phyloP scores from a whole-genome alignment of 169 alveolate species.

The Plasmodium coatneyi region DNA sequence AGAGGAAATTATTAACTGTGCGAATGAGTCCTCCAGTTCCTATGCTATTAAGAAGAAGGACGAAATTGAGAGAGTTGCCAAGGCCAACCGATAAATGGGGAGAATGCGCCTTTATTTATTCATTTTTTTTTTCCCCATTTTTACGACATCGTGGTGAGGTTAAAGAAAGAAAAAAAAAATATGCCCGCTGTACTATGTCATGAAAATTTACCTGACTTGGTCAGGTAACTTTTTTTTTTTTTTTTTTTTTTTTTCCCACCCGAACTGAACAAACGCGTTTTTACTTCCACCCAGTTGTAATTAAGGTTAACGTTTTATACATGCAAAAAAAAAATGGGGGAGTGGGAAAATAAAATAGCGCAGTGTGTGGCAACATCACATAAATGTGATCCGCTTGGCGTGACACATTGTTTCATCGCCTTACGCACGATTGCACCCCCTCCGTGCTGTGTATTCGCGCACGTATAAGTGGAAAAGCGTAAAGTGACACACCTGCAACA shows the following conservation, averaged over 20 bases:
- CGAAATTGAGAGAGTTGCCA: constrained; percentile 99
- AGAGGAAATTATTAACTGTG: constrained; percentile 98
- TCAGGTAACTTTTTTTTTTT: not conserved
- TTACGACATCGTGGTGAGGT: not conserved
- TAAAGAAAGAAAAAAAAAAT: no score
- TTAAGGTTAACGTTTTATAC: not conserved
- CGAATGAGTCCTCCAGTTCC: constrained; percentile 97
- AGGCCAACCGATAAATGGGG: constrained; percentile 95
- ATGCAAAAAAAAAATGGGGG: no score
- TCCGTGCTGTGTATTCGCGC: not conserved
- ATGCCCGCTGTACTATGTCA: not conserved
- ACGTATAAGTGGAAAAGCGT: constrained; percentile 23
- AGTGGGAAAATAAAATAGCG: not conserved
- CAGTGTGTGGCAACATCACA: not conserved
- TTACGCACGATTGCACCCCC: not conserved
- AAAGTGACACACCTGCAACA: constrained; percentile 36
- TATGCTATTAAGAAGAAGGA: constrained; percentile 99
- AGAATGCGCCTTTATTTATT: not conserved
- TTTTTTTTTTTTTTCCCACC: not conserved
- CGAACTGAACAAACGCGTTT: not conserved
- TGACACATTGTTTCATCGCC: not conserved
- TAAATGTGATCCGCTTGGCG: not conserved
- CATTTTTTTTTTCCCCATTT: not conserved
- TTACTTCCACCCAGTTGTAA: not conserved
- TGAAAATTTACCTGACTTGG: not conserved